Evolutionary conservation across 441 rosid genomes (phyloP).

Genomic region (Euphorbia celastroides): DNA sequence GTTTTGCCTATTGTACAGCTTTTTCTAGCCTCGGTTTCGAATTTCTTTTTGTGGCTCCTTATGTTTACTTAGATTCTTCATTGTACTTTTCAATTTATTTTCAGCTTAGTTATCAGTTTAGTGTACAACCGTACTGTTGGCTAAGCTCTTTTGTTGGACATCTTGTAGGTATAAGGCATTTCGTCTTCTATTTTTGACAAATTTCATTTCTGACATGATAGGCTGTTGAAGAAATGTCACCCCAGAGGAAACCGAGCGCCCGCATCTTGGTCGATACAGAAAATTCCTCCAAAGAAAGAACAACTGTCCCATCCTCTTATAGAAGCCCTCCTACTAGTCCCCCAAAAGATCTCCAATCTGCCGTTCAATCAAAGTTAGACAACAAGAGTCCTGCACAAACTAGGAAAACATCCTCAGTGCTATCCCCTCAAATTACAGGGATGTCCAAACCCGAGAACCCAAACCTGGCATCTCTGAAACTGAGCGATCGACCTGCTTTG

Average conservation of each 20-base stretch:
- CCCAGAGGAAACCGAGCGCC: conserved; percentile 32
- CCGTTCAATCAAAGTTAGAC: conserved; percentile 42
- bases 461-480: conserved; percentile 38
- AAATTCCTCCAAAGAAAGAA: conserved; percentile 49
- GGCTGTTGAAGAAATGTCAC: conserved; percentile 33
- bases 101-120: background rate
- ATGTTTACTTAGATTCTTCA: background rate
- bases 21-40: background rate
- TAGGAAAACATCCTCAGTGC: conserved; percentile 36
- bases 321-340: conserved; percentile 39
- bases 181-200: too few species aligned
- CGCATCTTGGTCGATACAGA: conserved; percentile 49
- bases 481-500: conserved; percentile 34
- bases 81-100: background rate
- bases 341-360: conserved; percentile 25
- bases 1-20: background rate
- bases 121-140: background rate
- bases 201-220: conserved; percentile 12
- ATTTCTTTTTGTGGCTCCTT: background rate
- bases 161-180: too few species aligned
- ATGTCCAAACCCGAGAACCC: conserved; percentile 40
- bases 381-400: conserved; percentile 30
- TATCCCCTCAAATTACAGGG: conserved; percentile 29
- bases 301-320: conserved; percentile 39
- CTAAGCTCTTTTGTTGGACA: background rate